Base-by-base conservation (phyloP, 2,329 filamentous ascomycete species). In the Aspergillus sergii region DNA sequence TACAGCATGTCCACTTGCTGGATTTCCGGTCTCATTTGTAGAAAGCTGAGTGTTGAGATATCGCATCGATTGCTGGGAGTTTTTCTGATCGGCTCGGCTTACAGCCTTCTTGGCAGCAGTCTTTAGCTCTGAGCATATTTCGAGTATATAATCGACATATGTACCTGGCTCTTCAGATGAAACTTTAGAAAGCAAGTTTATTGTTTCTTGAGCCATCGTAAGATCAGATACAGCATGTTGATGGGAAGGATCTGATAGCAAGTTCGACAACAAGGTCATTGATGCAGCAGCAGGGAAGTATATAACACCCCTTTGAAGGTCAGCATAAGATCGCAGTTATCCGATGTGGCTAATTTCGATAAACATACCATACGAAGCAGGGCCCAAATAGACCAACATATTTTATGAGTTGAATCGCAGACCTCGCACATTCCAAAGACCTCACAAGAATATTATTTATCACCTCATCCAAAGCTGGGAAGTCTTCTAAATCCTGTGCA, bases 241-340 rank as follows among this genome's bases (percentile, higher is more conserved):
- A 60, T 65, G 60, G 21, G 11, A 46, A 16, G 36, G 41, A 23
- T 55, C 51, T 56, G 30, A 48, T 8, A 39, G 61, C 4, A 54
- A 12, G 12, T 54, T 30, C 51, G 51, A 11, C 12, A 57, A 43
- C 11, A 68, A 51, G 48, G 64, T 57, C 32, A 61, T 58, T 36
- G 55, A 64, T n/a, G 64, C 64, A 19, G 62, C 54, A 5, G 64
- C 60, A 14, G 61, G 60, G 48, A 68, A 68, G 46, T 68, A 68
- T n/a, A 68, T 21, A 9, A 68, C 60, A 7, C 64, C 64, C 66
- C 66, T 68, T 46, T 19, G 2, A 19, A 30, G 6, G 26, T 61
- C 28, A 57, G 53, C 23, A n/a, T 4, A 11, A 21, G 16, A 19
- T 9, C 8, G 12, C 7, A 50, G 3, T 19, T n/a, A 6, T 10